Percentiles rank a stretch among this genome's conserved stretches.
Conservation (phyloP, 768 basidiomycete species). For the Lepiota venenata region DNA sequence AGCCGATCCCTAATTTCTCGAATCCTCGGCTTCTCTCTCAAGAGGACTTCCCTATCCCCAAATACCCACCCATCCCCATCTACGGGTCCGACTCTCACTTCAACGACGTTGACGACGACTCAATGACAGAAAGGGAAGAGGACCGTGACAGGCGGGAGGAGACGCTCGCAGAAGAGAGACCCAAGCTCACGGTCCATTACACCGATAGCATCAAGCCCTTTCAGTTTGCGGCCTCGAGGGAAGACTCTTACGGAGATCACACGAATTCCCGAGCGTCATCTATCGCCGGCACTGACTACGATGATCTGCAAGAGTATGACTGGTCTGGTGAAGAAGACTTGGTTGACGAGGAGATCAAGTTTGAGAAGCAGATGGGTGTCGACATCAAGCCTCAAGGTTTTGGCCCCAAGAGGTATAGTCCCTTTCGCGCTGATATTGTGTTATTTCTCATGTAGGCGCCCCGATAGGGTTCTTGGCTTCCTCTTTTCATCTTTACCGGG, state of each 20-base stretch:
- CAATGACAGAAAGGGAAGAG: slow-evolving; percentile 11
- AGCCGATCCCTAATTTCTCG: slow-evolving; percentile 29
- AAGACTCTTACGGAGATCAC: slow-evolving; percentile 24
- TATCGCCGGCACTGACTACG: slow-evolving; percentile 53
- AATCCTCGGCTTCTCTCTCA: slow-evolving; percentile 18
- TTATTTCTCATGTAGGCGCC: not conserved
- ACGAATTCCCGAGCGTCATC: slow-evolving; percentile 37
- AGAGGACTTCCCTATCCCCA: slow-evolving; percentile 4
- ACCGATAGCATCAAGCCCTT: slow-evolving; percentile 34
- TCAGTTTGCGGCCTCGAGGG: slow-evolving; percentile 17
- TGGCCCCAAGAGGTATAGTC: slow-evolving; percentile 49
- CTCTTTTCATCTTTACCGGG: slow-evolving; percentile 75
- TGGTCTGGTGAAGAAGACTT: slow-evolving; percentile 82
- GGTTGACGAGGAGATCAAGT: slow-evolving; percentile 65
- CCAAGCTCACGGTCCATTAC: slow-evolving; percentile 44
- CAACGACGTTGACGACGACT: not conserved
- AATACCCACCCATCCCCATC: slow-evolving; percentile 24
- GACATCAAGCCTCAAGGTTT: slow-evolving; percentile 42
- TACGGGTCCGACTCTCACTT: slow-evolving; percentile 17
- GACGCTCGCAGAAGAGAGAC: slow-evolving; percentile 17
- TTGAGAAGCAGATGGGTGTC: slow-evolving; percentile 55
- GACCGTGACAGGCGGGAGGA: slow-evolving; percentile 13
- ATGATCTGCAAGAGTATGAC: slow-evolving; percentile 61
- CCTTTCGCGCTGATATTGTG: not conserved
- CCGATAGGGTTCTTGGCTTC: slow-evolving; percentile 51